Base-by-base conservation (phyloP, 768 basidiomycete genomes). In the Agaricus subrufescens region DNA sequence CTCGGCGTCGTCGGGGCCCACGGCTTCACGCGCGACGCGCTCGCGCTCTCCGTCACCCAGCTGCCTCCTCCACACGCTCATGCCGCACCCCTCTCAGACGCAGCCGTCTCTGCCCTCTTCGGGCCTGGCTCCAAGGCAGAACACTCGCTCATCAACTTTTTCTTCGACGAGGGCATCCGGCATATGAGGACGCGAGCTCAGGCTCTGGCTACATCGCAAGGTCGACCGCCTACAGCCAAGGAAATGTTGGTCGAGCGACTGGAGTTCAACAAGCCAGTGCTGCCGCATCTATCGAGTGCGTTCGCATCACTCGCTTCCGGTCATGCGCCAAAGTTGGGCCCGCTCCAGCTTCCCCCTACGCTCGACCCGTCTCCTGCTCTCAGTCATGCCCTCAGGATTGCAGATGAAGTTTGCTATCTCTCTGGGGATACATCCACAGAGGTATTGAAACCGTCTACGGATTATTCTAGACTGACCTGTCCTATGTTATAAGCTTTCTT, bases 1-100 rank as follows among this genome's bases (percentile, higher is more conserved):
- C 46, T 89, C 1, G 85, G 87, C 3, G 75, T 91, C 23, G 75
- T 93, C 46, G 67, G 65, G 54, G 76, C 77, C 5, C 79, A 89
- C 60, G 91, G 91, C 8, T 93, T 93, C 67, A 86, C 90, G 10
- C 81, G 90, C 19, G 75, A 82, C 29, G 77, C 88, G 0, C 75
- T 92, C 9, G 78, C 89, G 3, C 79, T 73, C 47, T 84, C 89
- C 23, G 88, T 80, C 6, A 75, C 88, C 3, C 66, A 73, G 1
- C 73, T 89, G 1, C 80, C 82, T 5, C 54, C 66, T 29, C 73
- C 76, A 1, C 65, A 71, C 58, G 74, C 71, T 0, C 85, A 84
- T 62, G 25, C 75, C 1, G 71, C 78, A 54, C 88, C 87, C 6
- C 81, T 93, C 23, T 79, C 85, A 0, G 89, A 92, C 56, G 71